Conservation (phyloP, 257 asterid genomes). For the Oldenlandia corymbosa region DNA sequence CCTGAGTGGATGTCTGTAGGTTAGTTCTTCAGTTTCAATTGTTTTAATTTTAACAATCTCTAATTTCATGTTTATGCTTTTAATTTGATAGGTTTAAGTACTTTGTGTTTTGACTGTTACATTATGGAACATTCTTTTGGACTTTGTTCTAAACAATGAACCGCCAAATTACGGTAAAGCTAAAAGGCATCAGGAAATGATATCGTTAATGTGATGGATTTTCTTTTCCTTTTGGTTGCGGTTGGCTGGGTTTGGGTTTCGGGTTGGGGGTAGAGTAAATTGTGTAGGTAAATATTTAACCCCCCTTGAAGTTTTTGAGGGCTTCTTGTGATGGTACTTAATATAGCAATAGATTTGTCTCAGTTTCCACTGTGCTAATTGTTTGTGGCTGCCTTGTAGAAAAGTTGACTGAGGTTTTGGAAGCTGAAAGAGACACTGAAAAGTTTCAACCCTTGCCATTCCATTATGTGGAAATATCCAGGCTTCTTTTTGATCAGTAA, state of each 20-base stretch:
- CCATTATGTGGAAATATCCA: constrained; percentile 90
- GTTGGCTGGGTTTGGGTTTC: too few species aligned
- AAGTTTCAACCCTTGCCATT: constrained; percentile 86
- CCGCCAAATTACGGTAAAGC: not conserved
- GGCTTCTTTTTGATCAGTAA: constrained; percentile 92
- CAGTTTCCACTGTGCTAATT: constrained; percentile 15
- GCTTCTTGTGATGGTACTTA: not conserved
- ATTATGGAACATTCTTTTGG: not conserved
- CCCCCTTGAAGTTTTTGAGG: not conserved
- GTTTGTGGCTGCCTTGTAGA: constrained; percentile 36
- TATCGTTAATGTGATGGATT: not conserved
- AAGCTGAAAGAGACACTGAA: constrained; percentile 85
- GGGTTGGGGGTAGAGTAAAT: too few species aligned
- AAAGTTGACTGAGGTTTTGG: constrained; percentile 69
- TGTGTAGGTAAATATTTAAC: not conserved
- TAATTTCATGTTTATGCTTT: not conserved
- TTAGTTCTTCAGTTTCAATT: constrained; percentile 24
- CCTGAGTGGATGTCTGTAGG: constrained; percentile 93
- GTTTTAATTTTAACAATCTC: not conserved
- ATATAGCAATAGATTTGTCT: not conserved
- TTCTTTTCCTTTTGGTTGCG: too few species aligned
- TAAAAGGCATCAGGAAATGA: not conserved
- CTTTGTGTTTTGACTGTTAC: too few species aligned
- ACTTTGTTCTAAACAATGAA: not conserved
- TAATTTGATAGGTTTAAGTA: not conserved